A percentile compares a stretch with the other conserved stretches of the same genome.
These are phyloP conservation scores for Vachellia collinsii DNA, from an alignment of 306 rosid genomes.

Conservation along the genomic window DNA sequence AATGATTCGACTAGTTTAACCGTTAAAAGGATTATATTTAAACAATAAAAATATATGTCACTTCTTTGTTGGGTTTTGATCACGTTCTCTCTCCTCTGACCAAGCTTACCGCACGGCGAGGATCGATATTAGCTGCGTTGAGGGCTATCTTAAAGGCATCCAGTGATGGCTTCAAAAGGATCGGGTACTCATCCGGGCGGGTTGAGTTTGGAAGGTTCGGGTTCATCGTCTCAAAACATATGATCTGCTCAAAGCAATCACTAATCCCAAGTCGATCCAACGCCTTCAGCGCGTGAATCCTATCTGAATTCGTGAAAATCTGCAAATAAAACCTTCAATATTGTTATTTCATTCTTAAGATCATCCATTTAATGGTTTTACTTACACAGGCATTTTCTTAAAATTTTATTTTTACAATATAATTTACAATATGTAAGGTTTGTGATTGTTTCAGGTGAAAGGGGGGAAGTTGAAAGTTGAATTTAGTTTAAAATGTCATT, in stretches of 20 bases:
- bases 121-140: slow-evolving; percentile 60
- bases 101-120: slow-evolving; percentile 62
- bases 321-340: slow-evolving; percentile 2
- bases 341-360: not conserved
- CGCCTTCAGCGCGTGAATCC: slow-evolving; percentile 64
- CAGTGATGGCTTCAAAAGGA: slow-evolving; percentile 75
- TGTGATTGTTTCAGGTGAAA: too few relatives aligned
- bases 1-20: too few relatives aligned
- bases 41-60: too few relatives aligned
- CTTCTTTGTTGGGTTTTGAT: too few relatives aligned
- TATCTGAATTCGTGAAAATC: slow-evolving; percentile 87
- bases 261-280: slow-evolving; percentile 62
- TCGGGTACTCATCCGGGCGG: slow-evolving; percentile 73
- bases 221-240: slow-evolving; percentile 86
- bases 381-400: too few relatives aligned
- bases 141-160: slow-evolving; percentile 72
- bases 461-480: too few relatives aligned
- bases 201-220: slow-evolving; percentile 64
- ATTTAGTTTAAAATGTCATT: too few relatives aligned
- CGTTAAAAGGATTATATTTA: too few relatives aligned
- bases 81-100: too few relatives aligned
- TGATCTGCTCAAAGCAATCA: slow-evolving; percentile 73
- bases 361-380: too few relatives aligned
- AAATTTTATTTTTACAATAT: too few relatives aligned
- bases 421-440: too few relatives aligned